phyloP scores from a whole-genome alignment of 2,329 filamentous ascomycete genomes.

The Claviceps paspali region DNA sequence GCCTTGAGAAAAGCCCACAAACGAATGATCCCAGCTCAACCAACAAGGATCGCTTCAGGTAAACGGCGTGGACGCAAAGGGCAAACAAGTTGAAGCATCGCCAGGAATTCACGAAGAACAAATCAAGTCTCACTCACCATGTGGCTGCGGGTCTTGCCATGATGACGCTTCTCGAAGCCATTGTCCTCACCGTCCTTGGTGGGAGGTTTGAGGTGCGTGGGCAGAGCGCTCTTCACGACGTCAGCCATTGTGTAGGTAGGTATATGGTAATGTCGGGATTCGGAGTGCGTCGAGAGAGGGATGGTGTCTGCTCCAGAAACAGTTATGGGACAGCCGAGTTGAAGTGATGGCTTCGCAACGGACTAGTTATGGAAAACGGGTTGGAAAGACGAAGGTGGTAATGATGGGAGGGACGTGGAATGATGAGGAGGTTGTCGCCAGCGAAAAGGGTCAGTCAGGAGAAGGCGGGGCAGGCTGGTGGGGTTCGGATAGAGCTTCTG shows the following conservation, averaged over 20 bases:
- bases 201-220: conserved; percentile 72
- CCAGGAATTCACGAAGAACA: neutral
- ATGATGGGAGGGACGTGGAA: neutral
- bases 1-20: neutral
- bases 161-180: conserved; percentile 49
- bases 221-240: conserved; percentile 58
- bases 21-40: neutral
- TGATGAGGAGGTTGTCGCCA: conserved; percentile 2
- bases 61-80: neutral
- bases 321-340: neutral
- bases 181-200: conserved; percentile 29
- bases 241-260: conserved; percentile 48
- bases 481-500: conserved; percentile 1
- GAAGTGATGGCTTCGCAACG: neutral
- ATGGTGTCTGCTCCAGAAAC: neutral
- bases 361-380: neutral
- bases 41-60: neutral
- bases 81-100: neutral
- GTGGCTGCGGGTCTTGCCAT: conserved; percentile 75
- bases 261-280: neutral
- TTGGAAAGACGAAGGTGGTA: neutral
- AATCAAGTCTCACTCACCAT: conserved; percentile 46
- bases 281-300: neutral
- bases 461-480: conserved; percentile 5
- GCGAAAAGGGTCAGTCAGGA: conserved; percentile 1